Evolutionary conservation across 1,284 basidiomycete species (phyloP), one percentile per base, ranked within the genome.

Genomic region (Agroathelia rolfsii): DNA sequence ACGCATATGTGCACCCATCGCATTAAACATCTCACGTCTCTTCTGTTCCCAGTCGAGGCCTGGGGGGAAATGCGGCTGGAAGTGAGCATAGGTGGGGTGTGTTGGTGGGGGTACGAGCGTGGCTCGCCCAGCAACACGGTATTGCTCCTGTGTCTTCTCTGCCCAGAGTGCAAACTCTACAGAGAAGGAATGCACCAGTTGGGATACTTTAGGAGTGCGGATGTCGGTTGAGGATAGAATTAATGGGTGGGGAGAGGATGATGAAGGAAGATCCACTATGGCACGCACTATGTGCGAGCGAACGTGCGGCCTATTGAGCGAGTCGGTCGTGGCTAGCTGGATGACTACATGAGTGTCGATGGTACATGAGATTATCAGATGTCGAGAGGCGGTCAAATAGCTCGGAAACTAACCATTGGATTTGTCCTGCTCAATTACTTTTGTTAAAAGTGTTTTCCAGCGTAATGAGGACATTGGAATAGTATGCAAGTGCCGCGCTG

Each of bases 81-180:
- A 63, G 8, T 49, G 39, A n/a, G 50, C 48, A 36, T 58, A 51
- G 15, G 58, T 41, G 7, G 44, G 32, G 34, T 61, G 52, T 10
- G 41, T 39, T 0, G 62, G 62, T 0, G 50, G 39, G 1, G 72
- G 64, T 17, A 76, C 53, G 39, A 78, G 38, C 42, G 54, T 58
- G 11, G 62, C 65, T 9, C 51, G 52, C 0, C 74, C 74, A 3
- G 55, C 39, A 40, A 82, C 53, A 37, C 78, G 70, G 44, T 69
- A 76, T 45, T 83, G 78, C 42, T 75, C 68, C 34, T 62, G 48
- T 0, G 65, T 62, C 15, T 60, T 61, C 17, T 64, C 58, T 38
- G 70, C 63, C 73, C 74, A 81, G 66, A 72, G 80, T 5, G 59
- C 64, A 18, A 71, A 41, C 47, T 80, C 72, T 30, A 72, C 63